Percentiles rank a stretch among this genome's conserved stretches.
Conservation (phyloP, 257 asterid genomes). For the Datura wrightii region DNA sequence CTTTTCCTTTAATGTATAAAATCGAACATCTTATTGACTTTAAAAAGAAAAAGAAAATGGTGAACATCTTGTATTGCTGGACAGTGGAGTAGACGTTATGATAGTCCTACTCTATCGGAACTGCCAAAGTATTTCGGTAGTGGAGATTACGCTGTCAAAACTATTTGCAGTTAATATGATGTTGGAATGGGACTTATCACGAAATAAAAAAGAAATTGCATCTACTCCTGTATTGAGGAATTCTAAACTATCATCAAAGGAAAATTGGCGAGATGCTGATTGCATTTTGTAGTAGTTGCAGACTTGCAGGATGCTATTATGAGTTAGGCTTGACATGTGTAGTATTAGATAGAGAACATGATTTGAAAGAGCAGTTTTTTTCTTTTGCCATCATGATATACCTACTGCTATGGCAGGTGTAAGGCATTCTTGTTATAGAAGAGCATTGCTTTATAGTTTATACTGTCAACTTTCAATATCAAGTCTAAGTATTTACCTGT, state of each 20-base stretch:
- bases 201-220: background rate
- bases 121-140: background rate
- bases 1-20: background rate
- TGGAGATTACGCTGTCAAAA: background rate
- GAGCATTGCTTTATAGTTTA: too few species aligned
- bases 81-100: background rate
- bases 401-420: too few species aligned
- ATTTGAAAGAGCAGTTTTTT: background rate
- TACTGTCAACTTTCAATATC: too few species aligned
- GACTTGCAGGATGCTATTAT: background rate
- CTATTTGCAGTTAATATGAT: background rate
- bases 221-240: background rate
- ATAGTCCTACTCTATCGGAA: background rate
- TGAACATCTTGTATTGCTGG: background rate
- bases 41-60: background rate
- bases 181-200: conserved; percentile 1
- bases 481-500: too few species aligned
- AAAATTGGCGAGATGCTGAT: background rate
- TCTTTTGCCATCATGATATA: too few species aligned
- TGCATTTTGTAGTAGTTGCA: conserved; percentile 7
- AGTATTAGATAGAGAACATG: conserved; percentile 2
- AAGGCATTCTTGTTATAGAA: too few species aligned
- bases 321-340: background rate
- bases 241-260: background rate
- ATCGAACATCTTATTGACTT: background rate